phyloP scores from a whole-genome alignment of 495 filamentous ascomycete species.

The Articulospora tetracladia region DNA sequence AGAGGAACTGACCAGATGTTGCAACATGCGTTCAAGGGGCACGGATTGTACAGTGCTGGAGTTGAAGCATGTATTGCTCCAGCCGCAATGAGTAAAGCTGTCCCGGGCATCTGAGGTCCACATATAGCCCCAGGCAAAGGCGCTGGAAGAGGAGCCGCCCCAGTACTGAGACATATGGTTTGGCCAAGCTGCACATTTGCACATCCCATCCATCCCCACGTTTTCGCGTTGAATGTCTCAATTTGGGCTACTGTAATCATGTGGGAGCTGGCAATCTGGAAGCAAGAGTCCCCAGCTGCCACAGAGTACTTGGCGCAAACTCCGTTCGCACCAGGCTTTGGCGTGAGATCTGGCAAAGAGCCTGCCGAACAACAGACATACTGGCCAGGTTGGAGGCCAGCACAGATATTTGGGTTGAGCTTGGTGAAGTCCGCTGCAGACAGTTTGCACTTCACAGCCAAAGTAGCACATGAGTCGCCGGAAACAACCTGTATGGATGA shows the following conservation, averaged over 20 bases:
- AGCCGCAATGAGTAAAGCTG: constrained; percentile 11
- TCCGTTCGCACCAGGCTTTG: constrained; percentile 39
- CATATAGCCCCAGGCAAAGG: constrained; percentile 34
- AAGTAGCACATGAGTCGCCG: constrained; percentile 36
- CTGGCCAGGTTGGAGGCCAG: constrained; percentile 30
- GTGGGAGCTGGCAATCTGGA: constrained; percentile 25
- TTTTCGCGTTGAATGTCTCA: constrained; percentile 37
- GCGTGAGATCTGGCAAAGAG: constrained; percentile 32
- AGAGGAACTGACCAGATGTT: no score
- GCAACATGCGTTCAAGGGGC: constrained; percentile 31
- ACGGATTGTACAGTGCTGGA: constrained; percentile 18
- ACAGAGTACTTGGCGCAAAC: constrained; percentile 35
- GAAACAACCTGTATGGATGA: constrained; percentile 23
- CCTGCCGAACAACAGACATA: constrained; percentile 46
- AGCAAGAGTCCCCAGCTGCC: constrained; percentile 31
- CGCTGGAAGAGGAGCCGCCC: constrained; percentile 42
- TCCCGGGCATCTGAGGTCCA: constrained; percentile 40
- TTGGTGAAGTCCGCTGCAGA: constrained; percentile 32
- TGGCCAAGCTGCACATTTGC: constrained; percentile 20
- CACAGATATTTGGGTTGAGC: constrained; percentile 38
- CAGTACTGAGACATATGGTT: constrained; percentile 46
- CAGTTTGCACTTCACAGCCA: constrained; percentile 40
- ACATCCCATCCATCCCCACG: constrained; percentile 50
- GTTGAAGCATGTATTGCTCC: constrained; percentile 18
- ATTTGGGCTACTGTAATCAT: constrained; percentile 33